Percentiles rank a stretch among this genome's conserved stretches.
phyloP scores from a whole-genome alignment of 306 rosid genomes.

The Amphicarpaea edgeworthii region DNA sequence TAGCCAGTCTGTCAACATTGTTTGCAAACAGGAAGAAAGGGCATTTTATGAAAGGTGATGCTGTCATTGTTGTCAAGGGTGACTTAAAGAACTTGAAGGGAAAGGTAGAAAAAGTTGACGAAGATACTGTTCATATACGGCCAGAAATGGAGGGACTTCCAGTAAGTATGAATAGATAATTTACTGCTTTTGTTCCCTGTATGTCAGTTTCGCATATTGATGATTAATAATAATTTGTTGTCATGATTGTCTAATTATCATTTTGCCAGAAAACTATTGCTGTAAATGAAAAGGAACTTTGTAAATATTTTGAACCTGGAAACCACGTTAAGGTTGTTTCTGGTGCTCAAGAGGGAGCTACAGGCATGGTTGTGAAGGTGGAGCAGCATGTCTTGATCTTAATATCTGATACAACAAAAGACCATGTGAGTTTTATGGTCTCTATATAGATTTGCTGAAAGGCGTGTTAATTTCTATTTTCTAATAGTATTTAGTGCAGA shows the following conservation, averaged over 20 bases:
- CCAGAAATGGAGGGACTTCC: slow-evolving; percentile 94
- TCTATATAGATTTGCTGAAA: not conserved
- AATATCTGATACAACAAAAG: slow-evolving; percentile 96
- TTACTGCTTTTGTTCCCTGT: slow-evolving; percentile 19
- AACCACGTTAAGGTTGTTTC: slow-evolving; percentile 97
- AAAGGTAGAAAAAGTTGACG: slow-evolving; percentile 97
- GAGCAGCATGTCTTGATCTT: slow-evolving; percentile 94
- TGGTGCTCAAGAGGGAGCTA: slow-evolving; percentile 96
- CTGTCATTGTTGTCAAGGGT: slow-evolving; percentile 88
- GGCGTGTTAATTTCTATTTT: slow-evolving; percentile 17
- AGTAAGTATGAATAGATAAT: slow-evolving; percentile 57
- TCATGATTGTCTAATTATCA: slow-evolving; percentile 24
- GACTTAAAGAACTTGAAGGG: slow-evolving; percentile 95
- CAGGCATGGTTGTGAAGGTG: slow-evolving; percentile 99
- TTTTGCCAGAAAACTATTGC: slow-evolving; percentile 77
- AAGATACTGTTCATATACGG: slow-evolving; percentile 85
- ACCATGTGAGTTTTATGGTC: slow-evolving; percentile 73
- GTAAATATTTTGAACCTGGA: slow-evolving; percentile 97
- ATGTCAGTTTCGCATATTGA: slow-evolving; percentile 3
- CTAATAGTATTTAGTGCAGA: slow-evolving; percentile 20
- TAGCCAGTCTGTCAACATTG: slow-evolving; percentile 86
- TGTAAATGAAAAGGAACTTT: slow-evolving; percentile 84
- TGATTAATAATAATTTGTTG: slow-evolving; percentile 34
- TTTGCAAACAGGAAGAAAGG: slow-evolving; percentile 96
- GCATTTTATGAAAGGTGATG: slow-evolving; percentile 97